These are phyloP conservation scores for Saccharomyces mikatae DNA, from an alignment of 805 yeast genomes.

Conservation along the genomic window DNA sequence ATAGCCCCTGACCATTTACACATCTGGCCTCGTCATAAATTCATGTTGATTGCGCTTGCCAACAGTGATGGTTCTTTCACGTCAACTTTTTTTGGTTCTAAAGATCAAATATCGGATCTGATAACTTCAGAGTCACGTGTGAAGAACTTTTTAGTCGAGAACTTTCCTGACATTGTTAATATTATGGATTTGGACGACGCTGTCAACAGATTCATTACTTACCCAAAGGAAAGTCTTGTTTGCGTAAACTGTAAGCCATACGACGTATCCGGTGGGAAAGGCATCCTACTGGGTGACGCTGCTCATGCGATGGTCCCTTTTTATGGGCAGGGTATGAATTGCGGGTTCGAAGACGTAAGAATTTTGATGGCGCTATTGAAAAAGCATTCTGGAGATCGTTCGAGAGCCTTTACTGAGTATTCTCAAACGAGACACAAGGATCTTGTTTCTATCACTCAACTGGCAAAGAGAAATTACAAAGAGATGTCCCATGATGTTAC, in stretches of 20 bases:
- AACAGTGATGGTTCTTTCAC: conserved; percentile 83
- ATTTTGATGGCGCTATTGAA: conserved; percentile 49
- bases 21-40: conserved; percentile 84
- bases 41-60: conserved; percentile 85
- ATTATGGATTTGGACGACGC: conserved; percentile 57
- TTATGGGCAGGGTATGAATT: conserved; percentile 95
- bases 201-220: conserved; percentile 40
- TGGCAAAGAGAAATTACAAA: conserved; percentile 72
- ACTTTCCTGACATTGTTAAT: conserved; percentile 69
- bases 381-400: conserved; percentile 32
- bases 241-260: conserved; percentile 66
- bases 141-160: conserved; percentile 43
- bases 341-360: conserved; percentile 87
- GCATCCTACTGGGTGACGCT: conserved; percentile 79
- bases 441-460: conserved; percentile 62
- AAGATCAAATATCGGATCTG: conserved; percentile 52
- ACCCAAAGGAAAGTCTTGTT: conserved; percentile 74
- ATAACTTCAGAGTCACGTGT: conserved; percentile 36
- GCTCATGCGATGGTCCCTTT: conserved; percentile 98
- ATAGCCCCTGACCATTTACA: conserved; percentile 73
- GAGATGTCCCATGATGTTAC: conserved; percentile 84
- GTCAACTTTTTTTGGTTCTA: conserved; percentile 80
- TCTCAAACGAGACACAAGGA: conserved; percentile 53
- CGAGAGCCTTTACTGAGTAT: conserved; percentile 47
- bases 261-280: conserved; percentile 47